Percentiles rank a stretch among this genome's conserved stretches.
Conservation (phyloP, 768 basidiomycete species). For the Daedaleopsis nitida region DNA sequence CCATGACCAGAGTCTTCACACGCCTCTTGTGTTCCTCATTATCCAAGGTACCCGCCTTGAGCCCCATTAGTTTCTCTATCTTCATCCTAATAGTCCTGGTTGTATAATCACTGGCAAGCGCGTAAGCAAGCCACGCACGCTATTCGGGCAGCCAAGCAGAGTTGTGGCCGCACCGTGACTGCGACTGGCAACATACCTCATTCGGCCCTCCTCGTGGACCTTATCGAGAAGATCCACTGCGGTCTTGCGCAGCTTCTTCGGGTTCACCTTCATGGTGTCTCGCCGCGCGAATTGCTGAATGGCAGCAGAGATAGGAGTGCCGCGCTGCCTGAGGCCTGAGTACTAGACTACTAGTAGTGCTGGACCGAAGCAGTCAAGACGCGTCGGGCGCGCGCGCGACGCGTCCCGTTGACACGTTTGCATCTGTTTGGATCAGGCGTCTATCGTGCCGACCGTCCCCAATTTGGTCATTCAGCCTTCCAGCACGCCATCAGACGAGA, state of each 20-base stretch:
- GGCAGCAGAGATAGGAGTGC: neutral
- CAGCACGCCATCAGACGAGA: too few relatives aligned
- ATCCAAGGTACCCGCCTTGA: slow-evolving; percentile 49
- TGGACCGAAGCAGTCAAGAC: neutral
- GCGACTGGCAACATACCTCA: slow-evolving; percentile 26
- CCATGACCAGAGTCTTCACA: slow-evolving; percentile 27
- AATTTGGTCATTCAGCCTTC: neutral
- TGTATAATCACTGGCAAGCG: slow-evolving; percentile 43
- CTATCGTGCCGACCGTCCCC: neutral
- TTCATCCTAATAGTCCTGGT: slow-evolving; percentile 50
- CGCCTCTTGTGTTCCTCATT: slow-evolving; percentile 44
- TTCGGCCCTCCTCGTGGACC: slow-evolving; percentile 30
- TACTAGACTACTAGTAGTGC: too few relatives aligned
- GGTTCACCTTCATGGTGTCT: slow-evolving; percentile 17
- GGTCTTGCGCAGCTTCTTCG: slow-evolving; percentile 33
- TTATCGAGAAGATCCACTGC: slow-evolving; percentile 36
- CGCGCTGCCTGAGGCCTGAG: neutral
- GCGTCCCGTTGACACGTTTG: slow-evolving; percentile 13
- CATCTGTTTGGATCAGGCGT: slow-evolving; percentile 9
- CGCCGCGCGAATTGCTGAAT: neutral
- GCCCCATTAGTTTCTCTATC: slow-evolving; percentile 47
- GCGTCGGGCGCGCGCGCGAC: slow-evolving; percentile 12
- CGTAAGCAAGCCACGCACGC: neutral
- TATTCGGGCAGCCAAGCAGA: neutral
- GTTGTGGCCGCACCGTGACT: neutral